Percentiles rank a stretch among this genome's conserved stretches.
These are phyloP conservation scores for Coniochaeta prunicola DNA, from an alignment of 2,329 filamentous ascomycete genomes.

Conservation along the genomic window DNA sequence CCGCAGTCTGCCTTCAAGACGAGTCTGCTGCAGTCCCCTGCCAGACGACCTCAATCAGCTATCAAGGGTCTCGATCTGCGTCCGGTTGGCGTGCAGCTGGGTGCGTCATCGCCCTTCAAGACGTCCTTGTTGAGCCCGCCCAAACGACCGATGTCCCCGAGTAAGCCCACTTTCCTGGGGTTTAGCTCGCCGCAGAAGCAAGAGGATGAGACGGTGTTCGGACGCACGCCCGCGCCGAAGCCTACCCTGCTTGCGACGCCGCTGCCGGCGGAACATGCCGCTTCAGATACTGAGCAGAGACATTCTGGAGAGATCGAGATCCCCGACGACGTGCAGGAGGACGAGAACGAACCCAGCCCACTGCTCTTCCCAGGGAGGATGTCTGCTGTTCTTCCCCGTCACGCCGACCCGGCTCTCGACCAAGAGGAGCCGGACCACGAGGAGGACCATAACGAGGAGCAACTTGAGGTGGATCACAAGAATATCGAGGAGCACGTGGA, in stretches of 20 bases:
- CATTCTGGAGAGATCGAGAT: conserved; percentile 1
- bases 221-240: conserved; percentile 25
- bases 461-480: conserved; percentile 3
- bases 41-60: conserved; percentile 40
- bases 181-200: conserved; percentile 19
- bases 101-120: conserved; percentile 33
- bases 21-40: conserved; percentile 39
- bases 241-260: conserved; percentile 22
- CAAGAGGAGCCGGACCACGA: conserved; percentile 3
- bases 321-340: conserved; percentile 5
- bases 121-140: conserved; percentile 36
- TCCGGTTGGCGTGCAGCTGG: conserved; percentile 16
- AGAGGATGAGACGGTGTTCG: conserved; percentile 12
- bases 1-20: conserved; percentile 28
- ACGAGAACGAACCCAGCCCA: conserved; percentile 8
- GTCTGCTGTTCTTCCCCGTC: conserved; percentile 29
- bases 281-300: conserved; percentile 11
- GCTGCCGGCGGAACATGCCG: conserved; percentile 8
- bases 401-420: conserved; percentile 17
- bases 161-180: conserved; percentile 3
- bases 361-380: conserved; percentile 26
- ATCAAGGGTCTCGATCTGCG: conserved; percentile 28
- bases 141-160: conserved; percentile 17
- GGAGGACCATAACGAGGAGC: not conserved
- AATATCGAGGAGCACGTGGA: conserved; percentile 10